These are phyloP conservation scores for Hortaea werneckii DNA, from an alignment of 2,329 filamentous ascomycete genomes.

Conservation along the genomic window DNA sequence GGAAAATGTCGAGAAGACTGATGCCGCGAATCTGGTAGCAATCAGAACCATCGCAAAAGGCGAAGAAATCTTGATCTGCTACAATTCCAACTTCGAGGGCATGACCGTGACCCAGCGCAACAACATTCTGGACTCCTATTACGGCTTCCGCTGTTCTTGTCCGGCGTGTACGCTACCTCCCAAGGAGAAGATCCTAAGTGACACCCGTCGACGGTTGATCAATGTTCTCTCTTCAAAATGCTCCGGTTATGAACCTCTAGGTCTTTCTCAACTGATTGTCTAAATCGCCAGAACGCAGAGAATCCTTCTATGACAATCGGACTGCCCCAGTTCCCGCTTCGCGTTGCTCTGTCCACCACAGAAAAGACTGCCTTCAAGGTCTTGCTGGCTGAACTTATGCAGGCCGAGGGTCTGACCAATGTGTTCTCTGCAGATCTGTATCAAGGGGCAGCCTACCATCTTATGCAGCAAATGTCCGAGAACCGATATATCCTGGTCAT, in stretches of 20 bases:
- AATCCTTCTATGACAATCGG: neutral
- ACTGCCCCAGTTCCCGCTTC: neutral
- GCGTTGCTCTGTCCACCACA: neutral
- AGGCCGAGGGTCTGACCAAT: neutral
- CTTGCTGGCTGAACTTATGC: neutral
- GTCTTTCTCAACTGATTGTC: neutral
- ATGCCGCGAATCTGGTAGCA: constrained; percentile 1
- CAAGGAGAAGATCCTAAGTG: neutral
- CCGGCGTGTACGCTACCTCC: neutral
- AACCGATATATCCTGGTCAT: neutral
- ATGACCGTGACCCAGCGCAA: neutral
- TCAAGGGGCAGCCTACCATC: neutral
- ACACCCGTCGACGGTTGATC: neutral
- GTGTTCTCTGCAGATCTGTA: neutral
- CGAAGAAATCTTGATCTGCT: constrained; percentile 6
- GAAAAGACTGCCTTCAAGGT: neutral
- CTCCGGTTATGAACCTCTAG: neutral
- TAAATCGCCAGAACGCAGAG: neutral
- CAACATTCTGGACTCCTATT: constrained; percentile 1
- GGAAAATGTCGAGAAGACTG: neutral
- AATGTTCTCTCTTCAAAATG: neutral
- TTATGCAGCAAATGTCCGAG: neutral
- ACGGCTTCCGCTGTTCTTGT: constrained; percentile 3
- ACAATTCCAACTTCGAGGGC: neutral
- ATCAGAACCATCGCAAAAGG: constrained; percentile 4